A percentile compares a stretch with the other conserved stretches of the same genome.
phyloP scores from a whole-genome alignment of 345 rosid genomes.

The Murraya paniculata region DNA sequence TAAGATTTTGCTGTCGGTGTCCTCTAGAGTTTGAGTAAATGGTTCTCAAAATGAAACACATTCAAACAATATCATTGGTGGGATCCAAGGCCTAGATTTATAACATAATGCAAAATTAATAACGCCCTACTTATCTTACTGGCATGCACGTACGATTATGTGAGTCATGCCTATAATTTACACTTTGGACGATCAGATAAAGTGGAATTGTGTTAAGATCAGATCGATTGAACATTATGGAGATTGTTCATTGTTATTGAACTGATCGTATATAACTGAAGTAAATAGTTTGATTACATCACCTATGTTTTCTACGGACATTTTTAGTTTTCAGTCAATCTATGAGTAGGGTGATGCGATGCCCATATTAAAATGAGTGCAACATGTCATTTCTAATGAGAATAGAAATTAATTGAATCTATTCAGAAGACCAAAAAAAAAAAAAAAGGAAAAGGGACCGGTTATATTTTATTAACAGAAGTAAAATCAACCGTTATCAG shows the following conservation, averaged over 20 bases:
- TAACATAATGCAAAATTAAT: background rate
- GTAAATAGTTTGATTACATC: background rate
- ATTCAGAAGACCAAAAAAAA: background rate
- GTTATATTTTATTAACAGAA: background rate
- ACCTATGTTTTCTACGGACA: background rate
- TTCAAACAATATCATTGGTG: background rate
- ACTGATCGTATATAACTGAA: background rate
- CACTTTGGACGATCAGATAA: background rate
- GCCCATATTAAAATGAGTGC: background rate
- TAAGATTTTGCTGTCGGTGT: constrained; percentile 18
- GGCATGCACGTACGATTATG: background rate
- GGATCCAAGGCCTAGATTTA: background rate
- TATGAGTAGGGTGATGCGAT: constrained; percentile 26
- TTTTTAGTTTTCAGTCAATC: background rate
- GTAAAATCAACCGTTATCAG: constrained; percentile 3
- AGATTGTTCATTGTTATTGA: background rate
- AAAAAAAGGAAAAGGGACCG: background rate
- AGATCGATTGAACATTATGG: background rate
- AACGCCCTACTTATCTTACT: background rate
- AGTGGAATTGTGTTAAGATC: constrained; percentile 2
- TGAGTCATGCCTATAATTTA: background rate
- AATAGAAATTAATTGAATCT: background rate
- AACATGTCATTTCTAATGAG: background rate
- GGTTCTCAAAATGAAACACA: background rate
- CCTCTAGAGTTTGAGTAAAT: background rate